These are phyloP conservation scores for Fraxinus paxiana DNA, from an alignment of 305 asterid genomes.

Conservation along the genomic window DNA sequence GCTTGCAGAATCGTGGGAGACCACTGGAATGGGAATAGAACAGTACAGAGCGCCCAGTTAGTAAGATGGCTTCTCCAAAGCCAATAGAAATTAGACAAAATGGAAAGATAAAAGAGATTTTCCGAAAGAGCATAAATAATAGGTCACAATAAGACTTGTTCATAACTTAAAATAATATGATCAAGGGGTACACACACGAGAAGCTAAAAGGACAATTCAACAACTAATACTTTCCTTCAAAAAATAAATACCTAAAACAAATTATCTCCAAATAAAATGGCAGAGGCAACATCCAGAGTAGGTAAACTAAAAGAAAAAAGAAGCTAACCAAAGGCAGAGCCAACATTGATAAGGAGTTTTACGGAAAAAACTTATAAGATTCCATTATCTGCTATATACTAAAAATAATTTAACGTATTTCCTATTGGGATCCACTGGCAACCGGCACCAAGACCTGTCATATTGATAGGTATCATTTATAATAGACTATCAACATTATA, in stretches of 20 bases:
- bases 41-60: background rate
- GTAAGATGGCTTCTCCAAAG: background rate
- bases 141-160: background rate
- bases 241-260: background rate
- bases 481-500: background rate
- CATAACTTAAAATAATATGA: background rate
- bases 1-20: conserved; percentile 69
- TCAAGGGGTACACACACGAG: background rate
- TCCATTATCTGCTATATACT: background rate
- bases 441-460: background rate
- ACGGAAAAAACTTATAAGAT: background rate
- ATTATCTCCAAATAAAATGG: background rate
- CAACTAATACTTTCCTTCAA: background rate
- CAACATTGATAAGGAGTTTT: background rate
- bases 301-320: background rate
- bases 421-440: background rate
- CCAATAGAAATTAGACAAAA: background rate
- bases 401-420: background rate
- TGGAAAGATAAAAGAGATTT: background rate
- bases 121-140: background rate
- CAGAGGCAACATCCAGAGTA: background rate
- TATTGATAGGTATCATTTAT: background rate
- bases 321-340: background rate
- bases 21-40: conserved; percentile 39
- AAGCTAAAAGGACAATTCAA: background rate